Evolutionary conservation across 2,329 filamentous ascomycete species (phyloP).

Genomic region (Penicillium verrucosum): DNA sequence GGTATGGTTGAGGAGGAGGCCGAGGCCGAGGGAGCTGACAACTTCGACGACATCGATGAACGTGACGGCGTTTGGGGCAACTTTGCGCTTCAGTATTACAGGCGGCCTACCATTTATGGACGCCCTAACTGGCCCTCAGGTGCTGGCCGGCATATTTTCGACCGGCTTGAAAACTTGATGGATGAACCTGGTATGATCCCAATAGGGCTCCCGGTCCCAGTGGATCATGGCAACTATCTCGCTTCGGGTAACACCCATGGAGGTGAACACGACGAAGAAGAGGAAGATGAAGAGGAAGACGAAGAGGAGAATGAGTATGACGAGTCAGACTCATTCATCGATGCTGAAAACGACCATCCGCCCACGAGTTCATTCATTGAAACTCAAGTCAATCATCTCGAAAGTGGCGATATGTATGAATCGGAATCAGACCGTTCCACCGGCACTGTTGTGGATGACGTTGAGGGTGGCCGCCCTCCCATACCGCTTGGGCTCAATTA

Average conservation of each 20-base stretch:
- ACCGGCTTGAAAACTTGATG: slow-evolving; percentile 1
- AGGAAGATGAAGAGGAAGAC: slow-evolving; percentile 19
- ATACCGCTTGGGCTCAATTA: slow-evolving; percentile 8
- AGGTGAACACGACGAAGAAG: slow-evolving; percentile 21
- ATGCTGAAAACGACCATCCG: slow-evolving; percentile 26
- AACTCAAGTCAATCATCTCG: not conserved
- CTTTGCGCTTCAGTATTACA: not conserved
- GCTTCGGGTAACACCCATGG: slow-evolving; percentile 5
- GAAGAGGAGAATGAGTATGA: slow-evolving; percentile 31
- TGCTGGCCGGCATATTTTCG: slow-evolving; percentile 9
- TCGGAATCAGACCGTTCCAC: slow-evolving; percentile 35
- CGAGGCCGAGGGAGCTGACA: slow-evolving; percentile 19
- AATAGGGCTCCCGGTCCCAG: not conserved
- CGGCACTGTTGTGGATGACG: slow-evolving; percentile 32
- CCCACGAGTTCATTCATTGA: slow-evolving; percentile 4
- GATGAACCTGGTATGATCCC: not conserved
- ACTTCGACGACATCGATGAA: slow-evolving; percentile 30
- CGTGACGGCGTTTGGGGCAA: slow-evolving; percentile 16
- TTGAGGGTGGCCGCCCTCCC: slow-evolving; percentile 4
- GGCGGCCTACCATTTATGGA: not conserved
- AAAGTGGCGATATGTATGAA: slow-evolving; percentile 15
- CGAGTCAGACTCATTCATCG: slow-evolving; percentile 37
- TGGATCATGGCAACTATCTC: not conserved
- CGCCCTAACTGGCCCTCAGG: not conserved
- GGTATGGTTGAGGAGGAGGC: slow-evolving; percentile 27